Base-by-base conservation (phyloP, 345 rosid species). In the Physaria fendleri region DNA sequence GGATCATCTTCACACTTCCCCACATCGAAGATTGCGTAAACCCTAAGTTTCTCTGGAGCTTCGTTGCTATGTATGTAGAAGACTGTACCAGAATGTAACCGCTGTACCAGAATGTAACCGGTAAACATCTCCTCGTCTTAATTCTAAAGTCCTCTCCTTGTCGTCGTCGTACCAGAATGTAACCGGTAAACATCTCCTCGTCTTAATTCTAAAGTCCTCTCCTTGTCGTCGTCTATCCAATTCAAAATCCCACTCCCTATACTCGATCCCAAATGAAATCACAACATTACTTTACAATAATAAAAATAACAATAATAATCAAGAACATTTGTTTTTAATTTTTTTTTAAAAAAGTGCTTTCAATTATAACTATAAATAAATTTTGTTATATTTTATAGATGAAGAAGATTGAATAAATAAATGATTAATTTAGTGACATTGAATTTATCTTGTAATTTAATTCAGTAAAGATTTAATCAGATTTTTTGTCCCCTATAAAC, bases 161-260 rank as follows among this genome's bases (percentile, higher is more conserved):
- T n/a, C n/a, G n/a, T n/a, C n/a, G n/a, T n/a, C n/a, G n/a, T n/a
- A n/a, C n/a, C n/a, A n/a, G n/a, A n/a, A n/a, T n/a, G 68, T 64
- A 93, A 73, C 74, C 85, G 75, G 21, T 51, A 80, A 0, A 85
- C 45, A 71, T 93, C 97, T 50, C 99, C 99, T 59, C 57, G 51
- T 72, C 42, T 65, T 38, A 93, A 23, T 30, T 78, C 42, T 30
- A 82, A 51, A 14, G 63, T 81, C 77, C 48, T 78, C 32, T 73
- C 68, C 5, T 20, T 60, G 14, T 74, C 76, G 8, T 78, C 85
- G 27, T 78, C 82, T 5, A 75, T 30, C 87, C 87, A 85, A 30
- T 66, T 78, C 79, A 92, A 11, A 59, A 23, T 72, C 48, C 91
- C 96, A 43, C 48, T 71, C 29, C 81, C 81, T 77, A 37, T 13